Evolutionary conservation across 345 rosid genomes (phyloP), one percentile per base, ranked within the genome.

Genomic region (Eucalyptus erythrocorys): DNA sequence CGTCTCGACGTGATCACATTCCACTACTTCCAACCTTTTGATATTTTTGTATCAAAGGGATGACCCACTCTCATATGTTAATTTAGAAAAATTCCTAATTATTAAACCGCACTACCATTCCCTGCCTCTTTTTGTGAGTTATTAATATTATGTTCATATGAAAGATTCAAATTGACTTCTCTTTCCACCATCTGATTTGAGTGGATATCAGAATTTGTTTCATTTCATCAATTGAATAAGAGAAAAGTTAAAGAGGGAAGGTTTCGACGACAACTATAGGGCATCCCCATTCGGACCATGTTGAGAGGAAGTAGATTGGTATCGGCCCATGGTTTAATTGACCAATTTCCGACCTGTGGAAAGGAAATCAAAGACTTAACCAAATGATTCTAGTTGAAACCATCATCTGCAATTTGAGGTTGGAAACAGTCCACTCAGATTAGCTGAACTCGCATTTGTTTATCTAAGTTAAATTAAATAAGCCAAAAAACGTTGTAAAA

Each of bases 1-100:
- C 0, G 2, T 53, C 2, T 53, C 1, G 2, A 53, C 5, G 1
- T 53, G 5, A 22, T 0, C 11, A 50, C 2, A 1, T 53, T 21
- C 10, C 10, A 53, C 0, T 1, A 53, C 11, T 21, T 53, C 21
- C 11, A 22, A 53, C 59, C 2, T 19, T 53, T n/a, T 6, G 16
- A 30, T 11, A 3, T 27, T 27, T 13, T 6, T n/a, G 4, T 13
- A 6, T 27, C 13, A 10, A 57, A 26, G 4, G 6, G 0, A 10
- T 57, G 64, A 57, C 9, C 9, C 9, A 13, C 34, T 30, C 3
- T 1, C 0, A 8, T 19, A 53, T 53, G 11, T 8, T 53, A 53
- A 53, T 53, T 2, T 21, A 53, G 59, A 53, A 53, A 53, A 45
- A 9, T 45, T 45, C 5, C 47, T 45, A 45, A 51, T 53, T 53